Evolutionary conservation across 495 filamentous ascomycete genomes (phyloP), one percentile per base, ranked within the genome.

Genomic region (Aspergillus nidulans): DNA sequence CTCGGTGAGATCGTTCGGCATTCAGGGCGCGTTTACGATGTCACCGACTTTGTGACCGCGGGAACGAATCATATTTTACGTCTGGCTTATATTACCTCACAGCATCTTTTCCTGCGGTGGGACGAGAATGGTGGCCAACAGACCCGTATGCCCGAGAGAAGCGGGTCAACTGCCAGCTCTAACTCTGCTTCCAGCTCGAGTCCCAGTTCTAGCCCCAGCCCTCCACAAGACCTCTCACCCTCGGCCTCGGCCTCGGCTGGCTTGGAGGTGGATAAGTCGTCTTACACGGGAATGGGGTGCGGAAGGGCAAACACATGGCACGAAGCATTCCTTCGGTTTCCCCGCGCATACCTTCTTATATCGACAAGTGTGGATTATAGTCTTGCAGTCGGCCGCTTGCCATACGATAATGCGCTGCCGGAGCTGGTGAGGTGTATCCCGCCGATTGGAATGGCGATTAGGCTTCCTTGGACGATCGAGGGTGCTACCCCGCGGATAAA

Each of bases 331-430:
- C 36, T 70, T 1, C 55, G 53, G 16, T 67, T 57, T 32, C 69
- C 69, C 1, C 66, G 69, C 7, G 69, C 67, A 1, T 72, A 72
- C 42, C 58, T 72, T 10, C 56, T 69, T 16, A 70, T 72, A 25
- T 72, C 67, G 0, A 70, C 60, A 1, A 62, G 58, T 0, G 63
- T 72, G 5, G 69, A 72, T 21, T 69, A 69, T 30, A 63, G 60
- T 24, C 49, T 72, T 4, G 48, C 69, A 1, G 51, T 64, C 8
- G 67, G 67, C 0, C 50, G 62, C 15, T 25, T 72, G 1, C 69
- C 67, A 10, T 64, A 57, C 18, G 61, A 60, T 0, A 52, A 38
- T 19, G 53, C 49, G 10, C 56, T 72, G 2, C 69, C 69, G 13
- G 57, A 61, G n/a, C 38, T 63, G 4, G 65, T 71, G 1, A 58